phyloP scores from a whole-genome alignment of 1,284 basidiomycete genomes.

The Cutaneotrichosporon sp. region DNA sequence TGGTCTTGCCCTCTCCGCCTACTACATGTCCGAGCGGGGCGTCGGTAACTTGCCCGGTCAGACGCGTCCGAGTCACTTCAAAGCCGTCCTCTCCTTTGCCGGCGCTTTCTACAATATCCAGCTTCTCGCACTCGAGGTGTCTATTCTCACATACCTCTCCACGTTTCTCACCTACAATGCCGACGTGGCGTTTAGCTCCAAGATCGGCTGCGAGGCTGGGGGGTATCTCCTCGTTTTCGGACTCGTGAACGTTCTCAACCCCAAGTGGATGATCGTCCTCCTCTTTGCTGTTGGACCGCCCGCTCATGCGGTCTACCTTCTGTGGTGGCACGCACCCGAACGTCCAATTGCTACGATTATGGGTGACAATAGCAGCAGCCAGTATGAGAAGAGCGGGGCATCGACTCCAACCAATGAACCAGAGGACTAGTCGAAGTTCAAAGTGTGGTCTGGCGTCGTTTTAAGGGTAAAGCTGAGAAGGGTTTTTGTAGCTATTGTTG shows the following conservation, averaged over 20 bases:
- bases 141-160: slow-evolving; percentile 14
- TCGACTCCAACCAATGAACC: not conserved
- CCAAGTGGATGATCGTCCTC: slow-evolving; percentile 21
- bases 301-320: slow-evolving; percentile 7
- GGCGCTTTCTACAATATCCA: slow-evolving; percentile 21
- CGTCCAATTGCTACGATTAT: slow-evolving; percentile 11
- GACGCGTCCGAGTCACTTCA: slow-evolving; percentile 7
- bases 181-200: slow-evolving; percentile 17
- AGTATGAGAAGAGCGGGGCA: not conserved
- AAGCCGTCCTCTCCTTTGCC: slow-evolving; percentile 9
- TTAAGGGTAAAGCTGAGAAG: too few relatives aligned
- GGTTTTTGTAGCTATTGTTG: too few relatives aligned
- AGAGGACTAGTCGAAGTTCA: too few relatives aligned
- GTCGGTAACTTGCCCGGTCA: slow-evolving; percentile 8
- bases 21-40: slow-evolving; percentile 12
- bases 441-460: too few relatives aligned
- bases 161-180: slow-evolving; percentile 18
- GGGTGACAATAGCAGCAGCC: not conserved
- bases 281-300: slow-evolving; percentile 13
- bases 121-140: slow-evolving; percentile 18
- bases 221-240: slow-evolving; percentile 19
- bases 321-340: slow-evolving; percentile 13
- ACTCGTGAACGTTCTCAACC: slow-evolving; percentile 16
- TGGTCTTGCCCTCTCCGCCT: slow-evolving; percentile 10
- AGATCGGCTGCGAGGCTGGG: slow-evolving; percentile 17